A percentile compares a stretch with the other conserved stretches of the same genome.
phyloP scores from a whole-genome alignment of 2,329 filamentous ascomycete genomes.

The Penicillium aurantiogriseum region DNA sequence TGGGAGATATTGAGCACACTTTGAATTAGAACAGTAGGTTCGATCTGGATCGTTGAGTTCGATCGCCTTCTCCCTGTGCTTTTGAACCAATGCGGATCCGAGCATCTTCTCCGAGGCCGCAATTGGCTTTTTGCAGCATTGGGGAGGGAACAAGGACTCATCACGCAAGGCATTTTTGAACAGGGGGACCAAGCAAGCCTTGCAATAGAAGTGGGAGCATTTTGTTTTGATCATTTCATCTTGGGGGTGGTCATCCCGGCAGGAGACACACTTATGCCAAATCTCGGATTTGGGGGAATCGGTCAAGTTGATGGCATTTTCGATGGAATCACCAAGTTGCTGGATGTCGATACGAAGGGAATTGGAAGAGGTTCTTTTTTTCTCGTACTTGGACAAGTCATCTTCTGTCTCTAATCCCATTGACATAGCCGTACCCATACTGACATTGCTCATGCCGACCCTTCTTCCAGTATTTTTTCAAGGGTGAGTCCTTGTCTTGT shows the following conservation, averaged over 20 bases:
- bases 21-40: slow-evolving; percentile 3
- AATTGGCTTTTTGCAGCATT: background rate
- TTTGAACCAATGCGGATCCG: background rate
- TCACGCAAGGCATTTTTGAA: background rate
- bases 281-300: background rate
- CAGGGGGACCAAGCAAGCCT: background rate
- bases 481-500: background rate
- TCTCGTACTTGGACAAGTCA: background rate
- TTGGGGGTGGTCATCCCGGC: background rate
- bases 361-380: background rate
- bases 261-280: background rate
- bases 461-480: too few species aligned
- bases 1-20: background rate
- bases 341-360: background rate
- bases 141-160: slow-evolving; percentile 4
- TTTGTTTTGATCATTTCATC: background rate
- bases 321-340: background rate
- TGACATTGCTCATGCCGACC: background rate
- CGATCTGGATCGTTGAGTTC: background rate
- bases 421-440: slow-evolving; percentile 1
- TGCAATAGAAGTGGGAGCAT: slow-evolving; percentile 7
- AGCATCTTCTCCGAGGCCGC: background rate
- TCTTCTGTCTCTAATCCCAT: background rate
- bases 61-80: background rate
- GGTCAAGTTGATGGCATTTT: background rate